phyloP scores from a whole-genome alignment of 2,329 filamentous ascomycete species.

The Pseudogymnoascus sp. region DNA sequence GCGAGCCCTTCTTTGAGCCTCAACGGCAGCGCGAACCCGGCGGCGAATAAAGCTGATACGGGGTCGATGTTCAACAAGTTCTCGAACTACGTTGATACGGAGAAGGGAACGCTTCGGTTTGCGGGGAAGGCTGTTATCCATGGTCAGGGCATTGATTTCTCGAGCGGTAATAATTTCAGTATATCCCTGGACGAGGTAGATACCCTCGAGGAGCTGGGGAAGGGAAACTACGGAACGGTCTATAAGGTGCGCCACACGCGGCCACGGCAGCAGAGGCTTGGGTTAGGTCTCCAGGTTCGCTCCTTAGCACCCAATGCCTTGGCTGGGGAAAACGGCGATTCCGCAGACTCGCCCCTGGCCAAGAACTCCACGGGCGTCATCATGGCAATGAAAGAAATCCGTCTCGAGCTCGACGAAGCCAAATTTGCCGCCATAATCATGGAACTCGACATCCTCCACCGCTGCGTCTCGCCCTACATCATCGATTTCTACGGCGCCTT shows the following conservation, averaged over 20 bases:
- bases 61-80: slow-evolving; percentile 59
- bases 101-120: slow-evolving; percentile 87
- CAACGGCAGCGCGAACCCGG: slow-evolving; percentile 15
- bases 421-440: slow-evolving; percentile 98
- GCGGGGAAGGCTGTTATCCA: slow-evolving; percentile 88
- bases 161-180: slow-evolving; percentile 79
- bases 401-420: slow-evolving; percentile 88
- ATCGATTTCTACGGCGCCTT: slow-evolving; percentile 99
- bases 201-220: slow-evolving; percentile 85
- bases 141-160: slow-evolving; percentile 84
- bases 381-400: slow-evolving; percentile 99
- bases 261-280: slow-evolving; percentile 51
- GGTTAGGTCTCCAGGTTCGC: slow-evolving; percentile 48
- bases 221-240: slow-evolving; percentile 97
- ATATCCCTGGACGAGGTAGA: slow-evolving; percentile 96
- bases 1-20: slow-evolving; percentile 15
- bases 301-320: slow-evolving; percentile 28
- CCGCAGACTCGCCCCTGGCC: slow-evolving; percentile 23
- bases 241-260: slow-evolving; percentile 91
- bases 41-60: slow-evolving; percentile 22
- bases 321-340: slow-evolving; percentile 2
- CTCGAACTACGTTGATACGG: slow-evolving; percentile 80
- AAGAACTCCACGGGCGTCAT: slow-evolving; percentile 59
- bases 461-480: slow-evolving; percentile 91
- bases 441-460: slow-evolving; percentile 92